Evolutionary conservation across 1,284 basidiomycete genomes (phyloP), one percentile per base, ranked within the genome.

Genomic region (Ustilago esculenta): DNA sequence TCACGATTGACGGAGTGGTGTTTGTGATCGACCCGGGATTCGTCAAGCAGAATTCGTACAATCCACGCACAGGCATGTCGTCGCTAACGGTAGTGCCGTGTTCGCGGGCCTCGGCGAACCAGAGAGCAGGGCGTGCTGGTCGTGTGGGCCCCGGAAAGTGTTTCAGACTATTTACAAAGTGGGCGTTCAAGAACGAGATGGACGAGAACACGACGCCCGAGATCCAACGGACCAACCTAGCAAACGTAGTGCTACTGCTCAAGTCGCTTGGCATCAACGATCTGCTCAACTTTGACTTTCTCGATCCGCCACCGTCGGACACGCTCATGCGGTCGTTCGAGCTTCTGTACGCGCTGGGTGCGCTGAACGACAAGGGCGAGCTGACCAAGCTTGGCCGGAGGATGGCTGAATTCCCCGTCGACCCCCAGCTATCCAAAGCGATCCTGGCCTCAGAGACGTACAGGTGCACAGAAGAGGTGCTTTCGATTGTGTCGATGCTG

Each of bases 351-450:
- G 95, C 94, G 0, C 85, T 99, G 0, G 96, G 95, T 18, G 94
- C 95, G 0, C 85, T 99, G 69, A 98, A 98, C 82, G 94, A 98
- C 82, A 86, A 91, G 59, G 96, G 96, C 12, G 94, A 98, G 82
- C 83, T 98, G 67, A 99, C 96, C 11, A 94, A 97, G 80, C 86
- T 98, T 21, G 96, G 96, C 1, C 86, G 96, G 53, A 85, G 94
- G 43, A 98, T 98, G 96, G 95, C 95, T 5, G 96, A 98, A 82
- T 98, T 99, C 83, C 95, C 95, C 5, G 92, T 98, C 8, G 96
- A 99, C 78, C 96, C 96, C 3, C 97, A 97, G 90, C 85, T 99
- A 73, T 92, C 91, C 35, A 98, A 98, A 83, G 89, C 91, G 2
- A 96, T 99, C 79, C 92, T 99, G 63, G 91, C 92, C 33, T 94